Conservation (phyloP, 352 stramenopile genomes). For the Phytophthora niederhauseri region DNA sequence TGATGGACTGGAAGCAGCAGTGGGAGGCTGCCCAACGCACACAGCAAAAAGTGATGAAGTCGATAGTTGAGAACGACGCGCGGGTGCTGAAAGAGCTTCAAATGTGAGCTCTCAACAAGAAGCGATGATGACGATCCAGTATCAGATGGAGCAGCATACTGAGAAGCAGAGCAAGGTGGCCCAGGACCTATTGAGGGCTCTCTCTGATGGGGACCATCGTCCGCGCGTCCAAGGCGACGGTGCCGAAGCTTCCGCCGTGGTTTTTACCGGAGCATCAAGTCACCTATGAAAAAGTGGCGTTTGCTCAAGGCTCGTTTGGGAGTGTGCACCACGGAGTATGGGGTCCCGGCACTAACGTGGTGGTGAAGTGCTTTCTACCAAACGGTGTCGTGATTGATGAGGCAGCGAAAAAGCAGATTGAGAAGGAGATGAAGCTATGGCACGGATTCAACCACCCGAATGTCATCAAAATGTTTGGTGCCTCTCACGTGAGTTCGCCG, state of each 20-base stretch:
- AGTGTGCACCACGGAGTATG: slow-evolving; percentile 23
- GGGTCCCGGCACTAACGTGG: slow-evolving; percentile 24
- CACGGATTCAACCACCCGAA: slow-evolving; percentile 18
- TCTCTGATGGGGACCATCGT: slow-evolving; percentile 1
- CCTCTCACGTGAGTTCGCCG: slow-evolving; percentile 31
- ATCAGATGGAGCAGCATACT: neutral
- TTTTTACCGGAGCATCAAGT: slow-evolving; percentile 24
- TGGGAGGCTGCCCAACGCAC: neutral
- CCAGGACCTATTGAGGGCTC: slow-evolving; percentile 1
- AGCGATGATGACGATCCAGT: neutral
- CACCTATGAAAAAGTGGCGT: slow-evolving; percentile 6
- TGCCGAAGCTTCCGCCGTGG: slow-evolving; percentile 6
- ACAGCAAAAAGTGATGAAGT: neutral
- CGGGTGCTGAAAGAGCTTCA: neutral
- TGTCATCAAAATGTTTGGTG: slow-evolving; percentile 37
- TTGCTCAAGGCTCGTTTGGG: slow-evolving; percentile 24
- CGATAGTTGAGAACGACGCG: neutral
- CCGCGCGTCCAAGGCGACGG: neutral
- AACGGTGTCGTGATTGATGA: slow-evolving; percentile 1
- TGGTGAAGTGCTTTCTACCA: slow-evolving; percentile 37
- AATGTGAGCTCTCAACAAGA: neutral
- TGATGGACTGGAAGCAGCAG: neutral
- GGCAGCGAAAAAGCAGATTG: slow-evolving; percentile 4
- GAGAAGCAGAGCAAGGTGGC: neutral
- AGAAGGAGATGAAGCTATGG: slow-evolving; percentile 32